Evolutionary conservation across 176 grass and related monocot genomes (phyloP).

Genomic region (maize (Zea mays)): DNA sequence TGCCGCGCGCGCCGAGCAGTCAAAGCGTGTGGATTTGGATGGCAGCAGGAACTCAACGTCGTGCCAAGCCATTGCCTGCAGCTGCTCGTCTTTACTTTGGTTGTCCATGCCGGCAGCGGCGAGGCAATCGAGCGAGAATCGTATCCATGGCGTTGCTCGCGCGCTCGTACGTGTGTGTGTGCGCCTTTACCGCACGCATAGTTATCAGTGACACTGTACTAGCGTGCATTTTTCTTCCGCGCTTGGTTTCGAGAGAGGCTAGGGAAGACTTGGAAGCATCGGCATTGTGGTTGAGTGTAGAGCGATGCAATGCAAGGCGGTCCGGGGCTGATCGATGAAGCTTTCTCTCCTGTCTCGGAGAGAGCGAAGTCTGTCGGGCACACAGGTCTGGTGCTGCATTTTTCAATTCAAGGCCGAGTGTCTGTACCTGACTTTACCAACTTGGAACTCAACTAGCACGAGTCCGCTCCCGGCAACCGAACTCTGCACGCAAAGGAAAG

Average conservation of each 20-base stretch:
- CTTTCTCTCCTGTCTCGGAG: background rate
- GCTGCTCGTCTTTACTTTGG: background rate
- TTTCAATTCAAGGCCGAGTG: conserved; percentile 16
- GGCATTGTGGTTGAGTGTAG: conserved; percentile 50
- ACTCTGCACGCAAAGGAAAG: conserved; percentile 82
- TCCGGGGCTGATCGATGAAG: background rate
- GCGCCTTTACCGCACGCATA: background rate
- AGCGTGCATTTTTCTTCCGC: conserved; percentile 6
- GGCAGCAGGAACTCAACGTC: background rate
- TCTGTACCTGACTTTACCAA: conserved; percentile 31
- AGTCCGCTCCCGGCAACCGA: conserved; percentile 43
- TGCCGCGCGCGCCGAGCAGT: background rate
- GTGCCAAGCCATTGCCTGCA: too few species aligned
- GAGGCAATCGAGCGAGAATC: background rate
- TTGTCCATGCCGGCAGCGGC: too few species aligned
- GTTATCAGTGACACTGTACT: background rate
- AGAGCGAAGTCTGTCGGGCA: conserved; percentile 14
- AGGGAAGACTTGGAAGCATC: conserved; percentile 44
- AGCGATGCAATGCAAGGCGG: background rate
- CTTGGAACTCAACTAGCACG: conserved; percentile 46
- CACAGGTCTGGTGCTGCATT: conserved; percentile 19
- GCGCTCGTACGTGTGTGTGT: background rate
- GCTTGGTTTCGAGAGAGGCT: conserved; percentile 40
- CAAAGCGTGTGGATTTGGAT: background rate
- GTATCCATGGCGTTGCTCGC: background rate